Evolutionary conservation across 2,329 filamentous ascomycete species (phyloP).

Genomic region (Elsinoe fawcettii): DNA sequence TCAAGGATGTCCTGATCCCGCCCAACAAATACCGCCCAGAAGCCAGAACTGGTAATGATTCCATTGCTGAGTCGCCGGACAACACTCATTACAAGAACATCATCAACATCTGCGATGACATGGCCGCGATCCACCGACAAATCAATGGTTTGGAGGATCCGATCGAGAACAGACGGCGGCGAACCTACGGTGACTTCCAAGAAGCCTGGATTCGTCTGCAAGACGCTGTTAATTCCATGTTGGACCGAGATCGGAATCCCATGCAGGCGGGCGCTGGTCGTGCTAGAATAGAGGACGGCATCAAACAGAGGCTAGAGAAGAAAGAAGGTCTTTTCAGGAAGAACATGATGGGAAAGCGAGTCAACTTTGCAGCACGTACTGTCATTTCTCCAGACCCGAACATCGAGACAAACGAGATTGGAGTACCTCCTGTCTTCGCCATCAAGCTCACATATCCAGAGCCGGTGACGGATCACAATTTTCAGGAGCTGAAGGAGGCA

Average conservation of each 20-base stretch:
- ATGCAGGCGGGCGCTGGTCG: slow-evolving; percentile 69
- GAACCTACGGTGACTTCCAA: slow-evolving; percentile 68
- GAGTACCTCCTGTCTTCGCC: slow-evolving; percentile 95
- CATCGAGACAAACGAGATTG: slow-evolving; percentile 98
- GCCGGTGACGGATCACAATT: slow-evolving; percentile 94
- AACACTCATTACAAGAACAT: slow-evolving; percentile 85
- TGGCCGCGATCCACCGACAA: slow-evolving; percentile 67
- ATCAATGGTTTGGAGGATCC: slow-evolving; percentile 45
- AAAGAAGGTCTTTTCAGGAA: slow-evolving; percentile 97
- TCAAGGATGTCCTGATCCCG: slow-evolving; percentile 76
- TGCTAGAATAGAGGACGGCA: slow-evolving; percentile 71
- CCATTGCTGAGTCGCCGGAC: slow-evolving; percentile 80
- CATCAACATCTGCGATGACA: slow-evolving; percentile 62
- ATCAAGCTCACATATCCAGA: slow-evolving; percentile 94
- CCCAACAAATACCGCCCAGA: slow-evolving; percentile 89
- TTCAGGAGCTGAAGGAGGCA: slow-evolving; percentile 88
- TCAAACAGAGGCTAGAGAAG: slow-evolving; percentile 97
- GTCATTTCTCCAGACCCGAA: slow-evolving; percentile 98
- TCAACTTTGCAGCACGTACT: slow-evolving; percentile 94
- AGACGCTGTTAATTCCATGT: slow-evolving; percentile 82
- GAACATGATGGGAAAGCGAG: slow-evolving; percentile 99
- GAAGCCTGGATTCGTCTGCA: slow-evolving; percentile 78
- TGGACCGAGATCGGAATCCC: slow-evolving; percentile 82
- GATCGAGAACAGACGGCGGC: slow-evolving; percentile 41
- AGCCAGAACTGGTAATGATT: slow-evolving; percentile 68